Conservation (phyloP, 371 early-diverging fungal species). For the Mucor irregularis region DNA sequence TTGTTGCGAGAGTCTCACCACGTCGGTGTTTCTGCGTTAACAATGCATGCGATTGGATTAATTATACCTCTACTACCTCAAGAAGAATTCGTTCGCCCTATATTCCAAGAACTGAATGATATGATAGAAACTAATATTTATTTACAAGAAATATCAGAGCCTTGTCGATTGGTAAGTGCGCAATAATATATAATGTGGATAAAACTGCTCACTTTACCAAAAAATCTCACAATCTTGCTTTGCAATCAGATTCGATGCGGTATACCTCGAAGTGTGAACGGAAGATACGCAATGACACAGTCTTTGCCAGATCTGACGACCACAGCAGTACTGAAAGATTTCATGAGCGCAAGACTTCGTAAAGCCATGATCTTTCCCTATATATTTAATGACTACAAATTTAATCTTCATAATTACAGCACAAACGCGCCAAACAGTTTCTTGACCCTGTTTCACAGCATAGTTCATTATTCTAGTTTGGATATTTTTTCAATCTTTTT, state of each 20-base stretch:
- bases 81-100: constrained; percentile 42
- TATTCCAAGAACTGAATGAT: constrained; percentile 46
- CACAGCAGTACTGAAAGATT: constrained; percentile 35
- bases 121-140: constrained; percentile 43
- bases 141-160: constrained; percentile 50
- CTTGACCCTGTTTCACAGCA: constrained; percentile 63
- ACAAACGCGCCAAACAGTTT: constrained; percentile 65
- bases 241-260: constrained; percentile 58
- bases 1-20: constrained; percentile 48
- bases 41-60: constrained; percentile 49
- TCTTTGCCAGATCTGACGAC: constrained; percentile 40
- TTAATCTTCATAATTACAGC: constrained; percentile 61
- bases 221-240: too few relatives aligned
- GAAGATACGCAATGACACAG: constrained; percentile 37
- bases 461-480: constrained; percentile 62
- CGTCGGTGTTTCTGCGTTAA: constrained; percentile 43
- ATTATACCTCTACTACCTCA: constrained; percentile 46
- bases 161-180: constrained; percentile 48
- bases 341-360: constrained; percentile 38
- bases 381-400: constrained; percentile 63
- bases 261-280: constrained; percentile 41
- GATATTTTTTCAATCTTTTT: constrained; percentile 52
- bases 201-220: too few relatives aligned
- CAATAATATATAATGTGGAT: neutral
- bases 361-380: constrained; percentile 55